A percentile compares a stretch with the other conserved stretches of the same genome.
These are phyloP conservation scores for Herpetomonas tarakana DNA, from an alignment of 208 protist genomes.

Conservation along the genomic window DNA sequence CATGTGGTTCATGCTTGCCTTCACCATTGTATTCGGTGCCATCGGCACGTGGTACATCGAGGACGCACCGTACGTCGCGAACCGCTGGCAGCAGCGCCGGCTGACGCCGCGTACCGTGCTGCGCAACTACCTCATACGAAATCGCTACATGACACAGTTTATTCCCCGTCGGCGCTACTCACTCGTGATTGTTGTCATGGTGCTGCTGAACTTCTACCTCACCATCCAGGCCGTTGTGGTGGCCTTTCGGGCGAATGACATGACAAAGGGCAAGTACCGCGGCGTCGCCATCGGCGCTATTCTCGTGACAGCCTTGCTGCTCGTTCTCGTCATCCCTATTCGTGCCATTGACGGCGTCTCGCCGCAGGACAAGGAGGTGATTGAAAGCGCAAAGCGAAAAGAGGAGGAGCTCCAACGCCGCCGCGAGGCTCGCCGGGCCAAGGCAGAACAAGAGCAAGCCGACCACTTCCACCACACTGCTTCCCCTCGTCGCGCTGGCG, in stretches of 20 bases:
- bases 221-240: constrained; percentile 44
- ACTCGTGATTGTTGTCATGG: constrained; percentile 24
- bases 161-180: constrained; percentile 39
- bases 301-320: constrained; percentile 15
- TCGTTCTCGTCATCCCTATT: constrained; percentile 30
- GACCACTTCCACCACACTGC: not conserved
- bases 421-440: constrained; percentile 9
- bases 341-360: constrained; percentile 28
- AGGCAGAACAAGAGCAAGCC: constrained; percentile 1
- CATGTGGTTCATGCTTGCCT: constrained; percentile 34
- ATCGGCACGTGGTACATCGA: constrained; percentile 31
- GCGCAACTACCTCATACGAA: constrained; percentile 34
- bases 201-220: constrained; percentile 53
- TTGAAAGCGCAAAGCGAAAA: constrained; percentile 22
- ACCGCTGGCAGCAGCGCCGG: constrained; percentile 26
- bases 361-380: constrained; percentile 33
- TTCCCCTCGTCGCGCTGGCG: too few species aligned
- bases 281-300: constrained; percentile 43
- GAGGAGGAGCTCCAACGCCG: constrained; percentile 19
- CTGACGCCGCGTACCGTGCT: constrained; percentile 22
- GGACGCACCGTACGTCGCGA: constrained; percentile 44
- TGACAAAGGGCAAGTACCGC: constrained; percentile 27
- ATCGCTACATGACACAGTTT: constrained; percentile 57
- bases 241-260: constrained; percentile 17
- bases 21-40: constrained; percentile 26